These are phyloP conservation scores for Irpex sp. DNA, from an alignment of 1,284 basidiomycete genomes.

Conservation along the genomic window DNA sequence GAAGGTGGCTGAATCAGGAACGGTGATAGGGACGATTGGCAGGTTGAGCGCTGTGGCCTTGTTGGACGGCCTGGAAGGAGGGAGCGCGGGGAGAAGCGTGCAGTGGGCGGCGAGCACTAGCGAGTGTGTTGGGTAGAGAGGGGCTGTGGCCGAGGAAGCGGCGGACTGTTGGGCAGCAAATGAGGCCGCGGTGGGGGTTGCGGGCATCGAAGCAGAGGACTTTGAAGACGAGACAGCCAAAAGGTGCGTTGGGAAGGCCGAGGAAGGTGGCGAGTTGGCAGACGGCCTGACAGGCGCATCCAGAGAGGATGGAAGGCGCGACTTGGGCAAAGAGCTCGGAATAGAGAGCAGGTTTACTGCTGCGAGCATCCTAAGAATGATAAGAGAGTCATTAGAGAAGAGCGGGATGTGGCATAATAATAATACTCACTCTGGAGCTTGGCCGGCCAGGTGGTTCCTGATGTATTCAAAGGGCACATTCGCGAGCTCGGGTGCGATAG, in stretches of 20 bases:
- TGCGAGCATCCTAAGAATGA: conserved; percentile 22
- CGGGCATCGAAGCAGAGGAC: conserved; percentile 21
- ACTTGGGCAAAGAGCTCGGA: conserved; percentile 25
- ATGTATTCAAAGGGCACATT: conserved; percentile 33
- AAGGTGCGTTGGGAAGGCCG: conserved; percentile 51
- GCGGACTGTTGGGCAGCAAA: conserved; percentile 22
- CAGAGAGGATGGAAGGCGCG: conserved; percentile 23
- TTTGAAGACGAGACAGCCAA: conserved; percentile 44
- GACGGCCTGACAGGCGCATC: conserved; percentile 27
- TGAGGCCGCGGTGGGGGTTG: conserved; percentile 29
- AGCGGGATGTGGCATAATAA: not conserved
- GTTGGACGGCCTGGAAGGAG: conserved; percentile 35
- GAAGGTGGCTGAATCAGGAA: conserved; percentile 68
- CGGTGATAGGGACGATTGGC: conserved; percentile 61
- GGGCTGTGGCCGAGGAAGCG: conserved; percentile 29
- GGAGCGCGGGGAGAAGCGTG: conserved; percentile 43
- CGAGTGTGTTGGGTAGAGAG: conserved; percentile 53
- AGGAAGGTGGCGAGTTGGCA: conserved; percentile 25
- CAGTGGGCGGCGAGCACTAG: conserved; percentile 55
- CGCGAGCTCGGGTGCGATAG: conserved; percentile 29
- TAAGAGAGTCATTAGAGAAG: not conserved
- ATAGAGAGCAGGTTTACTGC: conserved; percentile 24
- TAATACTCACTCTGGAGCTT: conserved; percentile 32
- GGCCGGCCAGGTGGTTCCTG: conserved; percentile 31
- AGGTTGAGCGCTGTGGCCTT: conserved; percentile 37